Conservation (phyloP, 1,284 basidiomycete species). For the Melampsora americana region DNA sequence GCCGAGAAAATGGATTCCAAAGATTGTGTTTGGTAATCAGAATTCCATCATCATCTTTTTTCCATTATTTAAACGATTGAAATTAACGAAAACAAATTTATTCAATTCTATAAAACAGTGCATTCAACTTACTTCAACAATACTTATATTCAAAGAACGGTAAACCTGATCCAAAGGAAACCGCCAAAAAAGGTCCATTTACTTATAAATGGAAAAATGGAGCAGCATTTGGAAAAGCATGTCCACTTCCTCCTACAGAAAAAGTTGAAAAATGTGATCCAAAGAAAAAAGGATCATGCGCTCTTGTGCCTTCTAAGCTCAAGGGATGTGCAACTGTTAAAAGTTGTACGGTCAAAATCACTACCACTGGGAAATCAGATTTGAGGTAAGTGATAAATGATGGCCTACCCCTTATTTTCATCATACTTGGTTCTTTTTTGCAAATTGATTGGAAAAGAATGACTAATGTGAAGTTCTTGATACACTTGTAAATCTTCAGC, state of each 20-base stretch:
- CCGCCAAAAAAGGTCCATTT: not conserved
- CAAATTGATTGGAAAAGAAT: not conserved
- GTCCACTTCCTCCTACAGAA: not conserved
- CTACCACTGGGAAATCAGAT: not conserved
- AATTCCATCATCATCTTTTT: not conserved
- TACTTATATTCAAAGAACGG: not conserved
- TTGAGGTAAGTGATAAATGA: not conserved
- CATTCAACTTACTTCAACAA: not conserved
- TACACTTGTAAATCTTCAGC: not conserved
- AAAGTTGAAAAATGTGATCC: not conserved
- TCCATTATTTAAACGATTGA: too few relatives aligned
- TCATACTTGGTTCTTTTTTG: not conserved
- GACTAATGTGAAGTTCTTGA: not conserved
- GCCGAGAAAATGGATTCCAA: not conserved
- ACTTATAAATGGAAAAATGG: constrained; percentile 4
- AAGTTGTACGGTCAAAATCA: not conserved
- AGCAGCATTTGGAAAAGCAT: not conserved
- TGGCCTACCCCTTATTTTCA: not conserved
- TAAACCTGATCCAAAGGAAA: not conserved
- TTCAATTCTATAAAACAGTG: not conserved
- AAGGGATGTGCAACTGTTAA: not conserved
- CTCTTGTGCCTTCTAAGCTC: not conserved
- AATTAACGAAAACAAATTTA: too few relatives aligned
- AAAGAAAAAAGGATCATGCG: not conserved
- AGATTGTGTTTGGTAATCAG: not conserved